These are phyloP conservation scores for Aspergillus proliferans DNA, from an alignment of 2,329 filamentous ascomycete species.

Conservation along the genomic window DNA sequence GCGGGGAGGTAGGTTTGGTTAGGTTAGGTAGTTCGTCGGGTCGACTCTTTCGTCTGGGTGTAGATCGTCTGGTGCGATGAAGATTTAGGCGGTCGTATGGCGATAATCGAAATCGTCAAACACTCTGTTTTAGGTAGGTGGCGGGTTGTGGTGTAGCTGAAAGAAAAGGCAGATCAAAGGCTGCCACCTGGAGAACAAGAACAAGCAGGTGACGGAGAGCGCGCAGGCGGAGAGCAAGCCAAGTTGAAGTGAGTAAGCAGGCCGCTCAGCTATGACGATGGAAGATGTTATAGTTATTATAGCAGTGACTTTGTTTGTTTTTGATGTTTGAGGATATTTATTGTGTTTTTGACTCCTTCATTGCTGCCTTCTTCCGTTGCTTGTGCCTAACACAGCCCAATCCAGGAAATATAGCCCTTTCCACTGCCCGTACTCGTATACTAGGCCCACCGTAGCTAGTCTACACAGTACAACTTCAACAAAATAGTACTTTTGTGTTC, in stretches of 20 bases:
- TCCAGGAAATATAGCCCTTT: not conserved
- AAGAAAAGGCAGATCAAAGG: conserved; percentile 3
- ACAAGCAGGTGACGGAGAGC: conserved; percentile 11
- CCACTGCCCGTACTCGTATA: not conserved
- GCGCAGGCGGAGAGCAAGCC: conserved; percentile 10
- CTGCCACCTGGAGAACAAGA: conserved; percentile 14
- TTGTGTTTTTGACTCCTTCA: not conserved
- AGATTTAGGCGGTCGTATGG: too few relatives aligned
- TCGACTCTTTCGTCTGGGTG: too few relatives aligned
- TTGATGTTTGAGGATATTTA: too few relatives aligned
- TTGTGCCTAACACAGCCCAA: not conserved
- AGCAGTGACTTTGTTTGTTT: not conserved
- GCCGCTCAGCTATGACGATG: conserved; percentile 2
- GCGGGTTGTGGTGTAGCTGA: not conserved
- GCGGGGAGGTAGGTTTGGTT: not conserved
- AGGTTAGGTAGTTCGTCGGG: not conserved
- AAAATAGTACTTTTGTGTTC: not conserved
- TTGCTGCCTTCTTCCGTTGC: not conserved
- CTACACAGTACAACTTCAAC: too few relatives aligned
- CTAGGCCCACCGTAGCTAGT: not conserved
- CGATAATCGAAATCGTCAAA: too few relatives aligned
- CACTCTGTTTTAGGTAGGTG: too few relatives aligned
- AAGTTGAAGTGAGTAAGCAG: not conserved
- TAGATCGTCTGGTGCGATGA: too few relatives aligned
- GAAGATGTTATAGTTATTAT: too few relatives aligned